These are phyloP conservation scores for Juncus inflexus DNA, from an alignment of 176 grass and related monocot genomes.

Conservation along the genomic window DNA sequence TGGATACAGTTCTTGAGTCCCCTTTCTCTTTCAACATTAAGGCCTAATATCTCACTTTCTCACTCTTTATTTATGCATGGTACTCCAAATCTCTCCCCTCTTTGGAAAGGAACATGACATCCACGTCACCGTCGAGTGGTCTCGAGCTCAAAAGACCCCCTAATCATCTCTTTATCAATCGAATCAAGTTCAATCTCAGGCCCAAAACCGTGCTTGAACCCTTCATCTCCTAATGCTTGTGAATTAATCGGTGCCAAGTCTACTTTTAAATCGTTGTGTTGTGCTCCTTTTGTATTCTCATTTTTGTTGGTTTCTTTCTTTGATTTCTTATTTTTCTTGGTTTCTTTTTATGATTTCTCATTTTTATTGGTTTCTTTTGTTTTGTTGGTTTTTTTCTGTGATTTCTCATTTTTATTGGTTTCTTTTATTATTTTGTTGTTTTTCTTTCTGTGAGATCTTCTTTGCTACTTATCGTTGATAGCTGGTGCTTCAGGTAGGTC, in stretches of 20 bases:
- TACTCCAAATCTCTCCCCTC: background rate
- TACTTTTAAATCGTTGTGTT: background rate
- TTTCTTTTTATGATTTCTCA: too few relatives aligned
- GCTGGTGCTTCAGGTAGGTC: constrained; percentile 29
- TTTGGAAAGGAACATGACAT: constrained; percentile 29
- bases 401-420: too few relatives aligned
- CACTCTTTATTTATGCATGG: constrained; percentile 1
- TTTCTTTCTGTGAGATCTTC: too few relatives aligned
- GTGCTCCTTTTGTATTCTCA: background rate
- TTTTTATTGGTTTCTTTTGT: too few relatives aligned
- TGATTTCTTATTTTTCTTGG: too few relatives aligned
- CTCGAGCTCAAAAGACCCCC: constrained; percentile 28
- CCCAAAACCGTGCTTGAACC: constrained; percentile 43
- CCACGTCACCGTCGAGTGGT: constrained; percentile 29
- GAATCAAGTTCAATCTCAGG: constrained; percentile 43
- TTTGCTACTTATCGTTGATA: constrained; percentile 22
- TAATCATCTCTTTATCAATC: background rate
- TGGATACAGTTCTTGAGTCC: background rate
- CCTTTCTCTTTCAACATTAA: background rate
- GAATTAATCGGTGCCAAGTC: constrained; percentile 16
- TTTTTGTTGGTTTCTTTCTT: background rate
- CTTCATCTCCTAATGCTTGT: constrained; percentile 37
- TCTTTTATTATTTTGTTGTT: too few relatives aligned
- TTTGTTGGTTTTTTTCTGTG: too few relatives aligned
- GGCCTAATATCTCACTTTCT: background rate